phyloP scores from a whole-genome alignment of 2,329 filamentous ascomycete species.

The Trichoderma sp. region DNA sequence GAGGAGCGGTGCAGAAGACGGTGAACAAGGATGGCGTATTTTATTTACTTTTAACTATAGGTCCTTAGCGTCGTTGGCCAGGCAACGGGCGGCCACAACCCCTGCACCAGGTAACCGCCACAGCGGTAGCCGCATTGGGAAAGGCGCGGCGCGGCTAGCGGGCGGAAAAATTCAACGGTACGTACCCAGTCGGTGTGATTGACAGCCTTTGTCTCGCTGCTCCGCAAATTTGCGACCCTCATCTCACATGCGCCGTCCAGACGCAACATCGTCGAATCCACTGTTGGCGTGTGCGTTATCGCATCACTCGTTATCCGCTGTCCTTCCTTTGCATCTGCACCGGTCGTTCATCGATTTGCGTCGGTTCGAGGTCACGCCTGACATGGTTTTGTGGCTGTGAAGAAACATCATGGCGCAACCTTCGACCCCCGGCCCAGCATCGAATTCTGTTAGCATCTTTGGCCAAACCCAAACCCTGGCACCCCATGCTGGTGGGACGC shows the following conservation, averaged over 20 bases:
- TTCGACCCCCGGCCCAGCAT: conserved; percentile 47
- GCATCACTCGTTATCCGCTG: background rate
- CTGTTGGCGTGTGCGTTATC: background rate
- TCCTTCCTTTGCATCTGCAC: background rate
- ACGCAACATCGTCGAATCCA: conserved; percentile 16
- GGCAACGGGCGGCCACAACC: conserved; percentile 37
- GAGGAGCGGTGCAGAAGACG: conserved; percentile 28
- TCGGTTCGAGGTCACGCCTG: background rate
- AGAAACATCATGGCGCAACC: conserved; percentile 45
- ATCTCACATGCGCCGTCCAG: conserved; percentile 16
- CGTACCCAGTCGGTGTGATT: conserved; percentile 21
- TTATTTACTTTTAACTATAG: conserved; percentile 47
- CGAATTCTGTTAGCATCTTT: conserved; percentile 51
- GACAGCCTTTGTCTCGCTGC: background rate
- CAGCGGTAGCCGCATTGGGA: background rate
- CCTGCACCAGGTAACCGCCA: conserved; percentile 15
- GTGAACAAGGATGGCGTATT: conserved; percentile 31
- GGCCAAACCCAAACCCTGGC: conserved; percentile 20
- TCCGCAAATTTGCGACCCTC: conserved; percentile 23
- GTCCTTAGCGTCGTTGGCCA: conserved; percentile 38
- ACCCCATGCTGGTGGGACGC: conserved; percentile 29
- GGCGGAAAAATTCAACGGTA: conserved; percentile 1
- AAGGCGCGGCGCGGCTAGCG: background rate
- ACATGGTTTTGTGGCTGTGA: conserved; percentile 17
- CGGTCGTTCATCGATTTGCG: background rate